Percentiles rank a stretch among this genome's conserved stretches.
phyloP scores from a whole-genome alignment of 148 eudicot species.

The Nepenthes gracilis region DNA sequence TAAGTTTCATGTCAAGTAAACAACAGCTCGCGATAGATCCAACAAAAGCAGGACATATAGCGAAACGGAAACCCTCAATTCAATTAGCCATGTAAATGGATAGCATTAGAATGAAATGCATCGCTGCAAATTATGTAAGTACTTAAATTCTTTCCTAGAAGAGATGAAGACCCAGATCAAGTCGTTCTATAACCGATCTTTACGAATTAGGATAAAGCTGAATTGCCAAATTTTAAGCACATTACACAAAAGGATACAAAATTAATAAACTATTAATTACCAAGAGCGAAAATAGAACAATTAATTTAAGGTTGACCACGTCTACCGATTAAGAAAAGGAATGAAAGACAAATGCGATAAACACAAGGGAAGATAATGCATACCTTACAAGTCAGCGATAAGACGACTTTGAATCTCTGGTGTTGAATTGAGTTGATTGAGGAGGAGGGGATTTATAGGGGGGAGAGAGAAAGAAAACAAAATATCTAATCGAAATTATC shows the following conservation, averaged over 20 bases:
- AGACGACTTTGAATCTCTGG: constrained; percentile 4
- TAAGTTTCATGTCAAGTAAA: too few species aligned
- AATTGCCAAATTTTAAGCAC: background rate
- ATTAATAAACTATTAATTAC: background rate
- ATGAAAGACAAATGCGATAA: background rate
- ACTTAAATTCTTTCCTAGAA: too few species aligned
- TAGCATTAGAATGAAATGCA: too few species aligned
- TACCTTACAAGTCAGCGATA: constrained; percentile 29
- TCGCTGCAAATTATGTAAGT: too few species aligned
- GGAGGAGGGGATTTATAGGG: too few species aligned
- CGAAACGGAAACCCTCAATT: too few species aligned
- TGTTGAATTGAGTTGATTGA: constrained; percentile 3
- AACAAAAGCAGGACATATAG: too few species aligned
- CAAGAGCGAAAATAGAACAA: background rate
- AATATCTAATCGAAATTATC: background rate
- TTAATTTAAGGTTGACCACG: too few species aligned
- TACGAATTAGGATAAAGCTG: background rate
- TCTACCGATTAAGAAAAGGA: too few species aligned
- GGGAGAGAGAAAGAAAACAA: background rate
- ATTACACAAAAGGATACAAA: background rate
- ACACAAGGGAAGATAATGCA: background rate
- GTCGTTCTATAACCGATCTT: background rate
- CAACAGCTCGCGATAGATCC: too few species aligned
- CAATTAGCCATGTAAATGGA: too few species aligned
- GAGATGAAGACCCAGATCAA: too few species aligned